Base-by-base conservation (phyloP, 2,329 filamentous ascomycete species). In the Dactylellina cionopaga region DNA sequence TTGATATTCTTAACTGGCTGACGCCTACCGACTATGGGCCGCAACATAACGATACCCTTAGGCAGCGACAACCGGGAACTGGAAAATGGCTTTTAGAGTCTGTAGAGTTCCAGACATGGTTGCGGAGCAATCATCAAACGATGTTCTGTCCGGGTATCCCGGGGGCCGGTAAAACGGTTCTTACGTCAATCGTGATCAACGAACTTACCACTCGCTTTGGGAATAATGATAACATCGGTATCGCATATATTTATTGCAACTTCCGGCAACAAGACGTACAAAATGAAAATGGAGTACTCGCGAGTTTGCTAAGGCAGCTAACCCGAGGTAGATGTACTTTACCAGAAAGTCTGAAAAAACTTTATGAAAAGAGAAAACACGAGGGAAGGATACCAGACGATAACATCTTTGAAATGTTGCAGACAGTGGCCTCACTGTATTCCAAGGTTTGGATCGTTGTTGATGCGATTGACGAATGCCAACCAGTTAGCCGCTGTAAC, bases 81-180 rank as follows among this genome's bases (percentile, higher is more conserved):
- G 81, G 83, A 0, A 65, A 80, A 52, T 85, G 83, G 83, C 77
- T 86, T 2, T 75, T 85, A 0, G 74, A 81, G 1, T 82, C 81
- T 0, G 3, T 9, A 0, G 77, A 81, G 35, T 84, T 79, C 66
- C 17, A 55, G 4, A 27, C 24, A 1, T 84, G 81, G 82, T 5
- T 80, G 0, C 5, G 6, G 1, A 15, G 10, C 3, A 10, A 51
- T 25, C 24, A 10, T 5, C 59, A 24, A 2, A 56, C 29, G 4
- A 19, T 68, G 9, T 68, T 59, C 17, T 58, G 52, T 22, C 52
- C 27, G 19, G 47, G 22, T n/a, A 82, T 83, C 13, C 83, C 83
- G 0, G 83, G 83, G 2, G 81, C 83, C 0, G 83, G 83, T 1
- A 85, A 85, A 75, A 85, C 83, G 0, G 82, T 84, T 2, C 55